phyloP scores from a whole-genome alignment of 2,329 filamentous ascomycete species.

The Claviceps paspali region DNA sequence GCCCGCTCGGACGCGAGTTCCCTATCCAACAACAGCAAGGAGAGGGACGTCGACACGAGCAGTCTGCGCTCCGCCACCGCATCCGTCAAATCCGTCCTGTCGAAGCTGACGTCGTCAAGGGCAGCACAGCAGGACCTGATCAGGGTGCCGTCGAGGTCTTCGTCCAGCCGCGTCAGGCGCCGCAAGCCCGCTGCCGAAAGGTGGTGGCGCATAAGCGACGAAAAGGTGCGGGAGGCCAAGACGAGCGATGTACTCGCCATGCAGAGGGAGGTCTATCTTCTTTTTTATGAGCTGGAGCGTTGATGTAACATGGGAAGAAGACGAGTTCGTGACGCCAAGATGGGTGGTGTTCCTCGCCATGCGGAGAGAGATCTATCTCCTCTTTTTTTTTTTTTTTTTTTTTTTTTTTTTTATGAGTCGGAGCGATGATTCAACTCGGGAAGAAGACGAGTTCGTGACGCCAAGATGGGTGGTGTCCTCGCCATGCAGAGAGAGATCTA shows the following conservation, averaged over 20 bases:
- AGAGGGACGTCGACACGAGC: conserved; percentile 31
- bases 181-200: conserved; percentile 45
- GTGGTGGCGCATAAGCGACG: conserved; percentile 98
- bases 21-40: conserved; percentile 8
- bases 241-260: conserved; percentile 81
- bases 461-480: conserved; percentile 80
- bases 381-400: neutral
- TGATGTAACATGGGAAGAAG: no score
- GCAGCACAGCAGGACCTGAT: conserved; percentile 11
- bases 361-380: no score
- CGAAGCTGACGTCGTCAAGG: conserved; percentile 28
- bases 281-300: conserved; percentile 84
- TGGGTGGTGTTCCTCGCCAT: no score
- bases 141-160: conserved; percentile 8
- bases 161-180: conserved; percentile 31
- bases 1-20: conserved; percentile 11
- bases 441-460: conserved; percentile 57
- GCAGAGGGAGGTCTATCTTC: conserved; percentile 88
- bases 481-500: conserved; percentile 95
- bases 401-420: conserved; percentile 39
- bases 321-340: no score
- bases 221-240: conserved; percentile 89
- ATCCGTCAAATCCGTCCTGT: conserved; percentile 39
- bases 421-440: conserved; percentile 31
- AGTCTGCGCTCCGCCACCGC: conserved; percentile 42